A percentile compares a stretch with the other conserved stretches of the same genome.
Conservation (phyloP, 495 filamentous ascomycete species). For the Pyrenula massariospora region DNA sequence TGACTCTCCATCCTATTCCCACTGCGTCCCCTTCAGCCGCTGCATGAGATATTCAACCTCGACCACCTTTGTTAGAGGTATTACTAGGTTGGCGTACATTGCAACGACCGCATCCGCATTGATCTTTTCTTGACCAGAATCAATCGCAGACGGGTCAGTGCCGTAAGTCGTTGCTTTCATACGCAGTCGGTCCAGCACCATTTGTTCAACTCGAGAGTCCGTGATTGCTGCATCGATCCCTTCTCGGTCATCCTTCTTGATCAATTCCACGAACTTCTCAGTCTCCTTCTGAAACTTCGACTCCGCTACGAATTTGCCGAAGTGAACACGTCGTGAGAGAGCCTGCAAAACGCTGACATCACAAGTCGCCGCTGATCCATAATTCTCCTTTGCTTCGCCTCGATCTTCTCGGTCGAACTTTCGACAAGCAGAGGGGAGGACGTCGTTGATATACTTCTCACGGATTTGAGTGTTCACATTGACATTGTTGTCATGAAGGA, state of each 20-base stretch:
- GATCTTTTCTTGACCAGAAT: constrained; percentile 56
- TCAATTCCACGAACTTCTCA: constrained; percentile 67
- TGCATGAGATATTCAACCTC: constrained; percentile 98
- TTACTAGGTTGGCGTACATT: constrained; percentile 94
- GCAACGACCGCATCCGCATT: constrained; percentile 83
- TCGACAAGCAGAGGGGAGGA: constrained; percentile 74
- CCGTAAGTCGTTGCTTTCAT: constrained; percentile 95
- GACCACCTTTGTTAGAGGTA: constrained; percentile 92
- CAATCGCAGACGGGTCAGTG: constrained; percentile 66
- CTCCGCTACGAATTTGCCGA: constrained; percentile 98
- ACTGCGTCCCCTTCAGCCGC: constrained; percentile 59
- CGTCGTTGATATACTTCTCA: constrained; percentile 64
- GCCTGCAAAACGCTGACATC: constrained; percentile 90
- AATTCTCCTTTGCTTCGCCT: constrained; percentile 85
- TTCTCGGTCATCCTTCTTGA: constrained; percentile 61
- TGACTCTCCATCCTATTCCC: constrained; percentile 29
- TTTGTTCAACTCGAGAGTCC: constrained; percentile 75
- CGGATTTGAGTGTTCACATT: constrained; percentile 87
- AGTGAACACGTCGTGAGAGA: constrained; percentile 84
- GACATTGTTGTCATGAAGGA: constrained; percentile 86
- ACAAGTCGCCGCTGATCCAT: constrained; percentile 81
- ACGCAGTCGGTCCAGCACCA: constrained; percentile 76
- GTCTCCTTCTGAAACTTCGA: constrained; percentile 86
- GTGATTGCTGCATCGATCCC: constrained; percentile 89
- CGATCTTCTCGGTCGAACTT: constrained; percentile 61